Evolutionary conservation across 371 early-diverging fungal genomes (phyloP), one percentile per base, ranked within the genome.

Genomic region (Haplosporangium sp.): DNA sequence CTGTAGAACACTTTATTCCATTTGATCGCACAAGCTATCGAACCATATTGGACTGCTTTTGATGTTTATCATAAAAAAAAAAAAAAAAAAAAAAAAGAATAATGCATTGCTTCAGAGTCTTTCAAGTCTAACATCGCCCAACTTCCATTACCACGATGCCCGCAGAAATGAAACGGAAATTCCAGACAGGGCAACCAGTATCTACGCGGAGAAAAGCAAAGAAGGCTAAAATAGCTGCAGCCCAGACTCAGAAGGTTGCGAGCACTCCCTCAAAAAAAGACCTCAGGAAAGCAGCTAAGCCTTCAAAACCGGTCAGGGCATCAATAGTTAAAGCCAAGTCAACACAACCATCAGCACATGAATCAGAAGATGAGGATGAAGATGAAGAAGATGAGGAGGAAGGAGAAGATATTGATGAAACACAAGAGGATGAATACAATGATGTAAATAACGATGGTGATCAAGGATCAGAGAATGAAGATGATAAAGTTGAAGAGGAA

Each of bases 161-260:
- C 17, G 77, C 40, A 9, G 77, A 72, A 50, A 69, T 52, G 9
- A 73, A 77, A 44, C 77, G 77, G 37, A 72, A 77, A 60, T 72
- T 72, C 69, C 72, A 77, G n/a, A 69, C 72, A 69, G 72, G 69
- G 62, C 72, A 77, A 34, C 69, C 77, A 8, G 77, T 65, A 2
- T 73, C 79, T 11, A 78, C 79, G 19, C 65, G 74, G 44, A 73
- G 79, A 42, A 78, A 40, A 57, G 79, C 79, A 60, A 78, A 78
- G 68, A 78, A 78, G 61, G 74, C 50, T 6, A 78, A 64, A 53
- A 11, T 78, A 40, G 74, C 70, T 4, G 74, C 57, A 3, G 67
- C 61, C 0, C 50, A 59, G 42, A 58, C 71, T 5, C 62, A 59
- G 34, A 62, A 19, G 39, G 55, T 55, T 17, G 67, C 74, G 5